These are phyloP conservation scores for Trametes villosa DNA, from an alignment of 768 basidiomycete species.

Conservation along the genomic window DNA sequence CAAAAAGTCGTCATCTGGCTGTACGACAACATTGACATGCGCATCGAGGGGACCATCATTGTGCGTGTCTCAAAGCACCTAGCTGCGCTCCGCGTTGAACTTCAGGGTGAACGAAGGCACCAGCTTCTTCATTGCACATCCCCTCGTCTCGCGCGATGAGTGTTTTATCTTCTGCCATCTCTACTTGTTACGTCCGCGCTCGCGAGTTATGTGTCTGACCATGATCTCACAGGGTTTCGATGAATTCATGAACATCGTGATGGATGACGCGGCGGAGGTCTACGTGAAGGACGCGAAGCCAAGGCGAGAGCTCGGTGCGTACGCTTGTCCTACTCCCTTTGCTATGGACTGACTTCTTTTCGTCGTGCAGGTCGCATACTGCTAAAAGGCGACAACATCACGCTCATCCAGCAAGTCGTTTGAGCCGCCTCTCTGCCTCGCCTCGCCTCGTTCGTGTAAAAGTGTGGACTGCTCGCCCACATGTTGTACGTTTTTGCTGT, in stretches of 20 bases:
- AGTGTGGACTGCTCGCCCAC: slow-evolving; percentile 22
- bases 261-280: slow-evolving; percentile 93
- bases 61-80: slow-evolving; percentile 57
- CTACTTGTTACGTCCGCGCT: slow-evolving; percentile 3
- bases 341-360: not conserved
- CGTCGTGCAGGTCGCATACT: slow-evolving; percentile 79
- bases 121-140: slow-evolving; percentile 24
- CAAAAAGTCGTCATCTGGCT: slow-evolving; percentile 91
- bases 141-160: slow-evolving; percentile 16
- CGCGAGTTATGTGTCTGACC: slow-evolving; percentile 30
- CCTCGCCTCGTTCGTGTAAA: slow-evolving; percentile 23
- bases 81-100: slow-evolving; percentile 43
- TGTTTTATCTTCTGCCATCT: slow-evolving; percentile 13
- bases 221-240: slow-evolving; percentile 83
- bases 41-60: slow-evolving; percentile 94
- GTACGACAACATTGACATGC: slow-evolving; percentile 96
- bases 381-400: slow-evolving; percentile 97
- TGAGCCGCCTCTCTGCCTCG: slow-evolving; percentile 25
- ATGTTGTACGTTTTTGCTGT: slow-evolving; percentile 28
- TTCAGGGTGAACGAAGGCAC: slow-evolving; percentile 43
- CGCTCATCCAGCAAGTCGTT: slow-evolving; percentile 82
- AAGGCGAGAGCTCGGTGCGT: slow-evolving; percentile 78
- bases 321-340: not conserved
- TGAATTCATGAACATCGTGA: slow-evolving; percentile 98
- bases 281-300: slow-evolving; percentile 90